Percentiles rank a stretch among this genome's conserved stretches.
Evolutionary conservation across 2,329 filamentous ascomycete species (phyloP).

Genomic region (Diaporthe sp.): DNA sequence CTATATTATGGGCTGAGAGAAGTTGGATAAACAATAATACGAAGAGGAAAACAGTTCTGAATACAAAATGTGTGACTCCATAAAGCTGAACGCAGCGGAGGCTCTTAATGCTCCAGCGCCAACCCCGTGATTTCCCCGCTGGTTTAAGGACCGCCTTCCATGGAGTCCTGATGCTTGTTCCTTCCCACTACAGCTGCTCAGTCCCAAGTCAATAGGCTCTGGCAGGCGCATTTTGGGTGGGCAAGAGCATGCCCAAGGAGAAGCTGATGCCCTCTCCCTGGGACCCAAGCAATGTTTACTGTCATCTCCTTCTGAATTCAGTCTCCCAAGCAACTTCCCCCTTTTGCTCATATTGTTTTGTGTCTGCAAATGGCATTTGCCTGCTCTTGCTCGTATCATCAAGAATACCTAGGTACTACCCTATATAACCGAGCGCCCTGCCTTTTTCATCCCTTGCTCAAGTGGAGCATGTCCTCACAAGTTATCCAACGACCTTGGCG

Average conservation of each 20-base stretch:
- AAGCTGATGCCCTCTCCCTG: not conserved
- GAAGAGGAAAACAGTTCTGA: not conserved
- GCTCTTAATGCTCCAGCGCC: no score
- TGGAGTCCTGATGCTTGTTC: not conserved
- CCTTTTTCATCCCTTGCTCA: not conserved
- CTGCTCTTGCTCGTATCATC: not conserved
- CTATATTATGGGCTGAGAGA: not conserved
- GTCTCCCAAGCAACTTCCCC: not conserved
- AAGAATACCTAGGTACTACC: not conserved
- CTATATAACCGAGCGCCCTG: not conserved
- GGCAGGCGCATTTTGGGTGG: not conserved
- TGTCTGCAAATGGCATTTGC: not conserved
- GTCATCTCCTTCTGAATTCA: not conserved
- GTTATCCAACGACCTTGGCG: no score
- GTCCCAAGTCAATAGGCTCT: not conserved
- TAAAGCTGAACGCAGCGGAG: not conserved
- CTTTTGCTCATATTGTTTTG: not conserved
- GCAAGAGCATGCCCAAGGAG: not conserved
- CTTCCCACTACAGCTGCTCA: not conserved
- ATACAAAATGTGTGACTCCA: not conserved
- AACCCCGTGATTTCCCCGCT: not conserved
- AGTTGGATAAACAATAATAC: not conserved
- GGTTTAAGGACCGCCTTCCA: not conserved
- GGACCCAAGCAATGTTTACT: not conserved
- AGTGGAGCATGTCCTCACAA: not conserved